A percentile compares a stretch with the other conserved stretches of the same genome.
These are phyloP conservation scores for Fusarium chaquense DNA, from an alignment of 2,329 filamentous ascomycete species.

Conservation along the genomic window DNA sequence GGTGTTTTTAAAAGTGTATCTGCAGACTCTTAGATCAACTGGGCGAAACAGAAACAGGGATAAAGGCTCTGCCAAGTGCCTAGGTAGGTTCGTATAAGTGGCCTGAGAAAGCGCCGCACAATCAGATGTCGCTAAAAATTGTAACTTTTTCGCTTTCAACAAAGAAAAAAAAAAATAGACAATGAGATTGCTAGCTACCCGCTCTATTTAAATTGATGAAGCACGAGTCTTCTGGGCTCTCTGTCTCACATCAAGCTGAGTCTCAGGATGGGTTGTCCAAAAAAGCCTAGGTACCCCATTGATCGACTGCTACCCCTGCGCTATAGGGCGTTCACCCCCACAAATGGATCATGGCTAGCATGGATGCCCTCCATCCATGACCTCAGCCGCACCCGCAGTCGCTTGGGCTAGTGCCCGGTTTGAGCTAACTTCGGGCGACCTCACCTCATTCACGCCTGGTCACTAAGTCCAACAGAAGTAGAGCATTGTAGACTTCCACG, in stretches of 20 bases:
- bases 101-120: not conserved
- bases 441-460: not conserved
- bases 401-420: not conserved
- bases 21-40: not conserved
- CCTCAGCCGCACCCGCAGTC: conserved; percentile 3
- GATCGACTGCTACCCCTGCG: too few species aligned
- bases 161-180: too few species aligned
- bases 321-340: not conserved
- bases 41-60: not conserved
- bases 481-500: not conserved
- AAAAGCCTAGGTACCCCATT: not conserved
- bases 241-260: not conserved
- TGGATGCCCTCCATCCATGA: not conserved
- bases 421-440: not conserved
- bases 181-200: not conserved
- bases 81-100: too few species aligned
- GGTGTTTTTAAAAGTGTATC: not conserved
- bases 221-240: not conserved
- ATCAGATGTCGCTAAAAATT: too few species aligned
- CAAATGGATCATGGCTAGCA: not conserved
- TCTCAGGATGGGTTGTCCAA: not conserved
- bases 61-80: not conserved
- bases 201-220: not conserved
- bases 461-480: not conserved
- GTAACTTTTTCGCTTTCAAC: not conserved